Conservation (phyloP, 2,329 filamentous ascomycete species). For the Colletotrichum cuscutae region DNA sequence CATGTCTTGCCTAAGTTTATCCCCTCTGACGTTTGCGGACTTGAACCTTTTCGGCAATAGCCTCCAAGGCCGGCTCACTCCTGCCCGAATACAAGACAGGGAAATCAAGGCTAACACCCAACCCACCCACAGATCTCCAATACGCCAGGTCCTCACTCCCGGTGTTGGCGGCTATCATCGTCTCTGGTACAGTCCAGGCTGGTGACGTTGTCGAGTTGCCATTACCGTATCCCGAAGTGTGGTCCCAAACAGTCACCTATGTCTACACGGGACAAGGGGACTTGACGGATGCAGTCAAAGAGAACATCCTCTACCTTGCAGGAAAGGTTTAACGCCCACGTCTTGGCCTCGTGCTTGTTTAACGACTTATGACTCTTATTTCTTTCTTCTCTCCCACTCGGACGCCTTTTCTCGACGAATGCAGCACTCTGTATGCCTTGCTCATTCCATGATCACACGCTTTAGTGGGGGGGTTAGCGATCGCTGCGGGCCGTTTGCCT, state of each 20-base stretch:
- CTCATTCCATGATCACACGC: constrained; percentile 11
- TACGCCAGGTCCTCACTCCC: constrained; percentile 62
- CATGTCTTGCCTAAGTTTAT: constrained; percentile 22
- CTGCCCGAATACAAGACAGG: neutral
- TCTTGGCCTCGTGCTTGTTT: constrained; percentile 15
- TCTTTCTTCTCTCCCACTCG: constrained; percentile 7
- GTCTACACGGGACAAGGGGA: constrained; percentile 63
- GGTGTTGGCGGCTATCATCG: constrained; percentile 63
- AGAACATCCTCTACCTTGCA: constrained; percentile 66
- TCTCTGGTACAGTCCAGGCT: constrained; percentile 60
- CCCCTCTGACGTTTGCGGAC: constrained; percentile 23
- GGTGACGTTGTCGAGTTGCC: constrained; percentile 68
- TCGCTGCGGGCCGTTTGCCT: constrained; percentile 16
- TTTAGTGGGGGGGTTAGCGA: neutral
- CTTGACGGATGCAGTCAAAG: constrained; percentile 55
- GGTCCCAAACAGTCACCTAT: constrained; percentile 65
- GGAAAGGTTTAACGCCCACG: constrained; percentile 53
- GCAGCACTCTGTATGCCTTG: neutral
- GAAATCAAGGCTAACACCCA: constrained; percentile 12
- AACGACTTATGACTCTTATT: constrained; percentile 24
- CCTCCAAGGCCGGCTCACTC: neutral
- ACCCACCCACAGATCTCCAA: constrained; percentile 52
- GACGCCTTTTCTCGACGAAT: constrained; percentile 3
- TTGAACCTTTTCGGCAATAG: constrained; percentile 18
- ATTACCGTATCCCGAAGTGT: constrained; percentile 65